Evolutionary conservation across 306 rosid genomes (phyloP).

Genomic region (Rosa chinensis): DNA sequence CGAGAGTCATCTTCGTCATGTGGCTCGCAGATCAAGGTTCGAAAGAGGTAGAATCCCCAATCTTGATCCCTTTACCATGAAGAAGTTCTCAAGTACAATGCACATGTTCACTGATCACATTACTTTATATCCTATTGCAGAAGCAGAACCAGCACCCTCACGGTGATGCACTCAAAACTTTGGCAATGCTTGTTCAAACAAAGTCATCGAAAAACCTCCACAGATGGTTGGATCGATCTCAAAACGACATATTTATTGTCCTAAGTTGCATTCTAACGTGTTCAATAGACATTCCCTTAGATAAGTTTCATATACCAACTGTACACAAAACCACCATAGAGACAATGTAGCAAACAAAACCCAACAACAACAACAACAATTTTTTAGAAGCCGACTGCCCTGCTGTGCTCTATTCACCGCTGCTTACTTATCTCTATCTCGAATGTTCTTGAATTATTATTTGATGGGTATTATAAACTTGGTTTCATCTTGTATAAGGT

Average conservation of each 20-base stretch:
- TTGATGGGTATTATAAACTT: neutral
- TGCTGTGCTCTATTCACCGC: neutral
- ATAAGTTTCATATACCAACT: neutral
- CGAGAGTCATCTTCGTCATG: slow-evolving; percentile 51
- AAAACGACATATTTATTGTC: neutral
- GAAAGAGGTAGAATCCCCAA: slow-evolving; percentile 58
- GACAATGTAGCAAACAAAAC: neutral
- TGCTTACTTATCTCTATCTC: neutral
- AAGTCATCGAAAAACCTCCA: neutral
- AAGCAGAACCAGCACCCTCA: slow-evolving; percentile 3
- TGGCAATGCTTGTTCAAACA: neutral
- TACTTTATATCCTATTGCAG: neutral
- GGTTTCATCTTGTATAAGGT: neutral
- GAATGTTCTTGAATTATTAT: neutral
- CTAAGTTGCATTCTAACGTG: neutral
- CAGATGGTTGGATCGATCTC: neutral
- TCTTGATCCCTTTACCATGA: neutral
- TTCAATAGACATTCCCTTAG: neutral
- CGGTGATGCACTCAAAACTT: neutral
- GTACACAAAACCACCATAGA: neutral
- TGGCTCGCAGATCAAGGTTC: slow-evolving; percentile 68
- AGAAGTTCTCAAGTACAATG: neutral
- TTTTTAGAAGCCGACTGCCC: neutral
- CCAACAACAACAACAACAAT: neutral
- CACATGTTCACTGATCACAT: neutral